Evolutionary conservation across 1,284 basidiomycete species (phyloP).

Genomic region (Cutaneotrichosporon cutaneum): DNA sequence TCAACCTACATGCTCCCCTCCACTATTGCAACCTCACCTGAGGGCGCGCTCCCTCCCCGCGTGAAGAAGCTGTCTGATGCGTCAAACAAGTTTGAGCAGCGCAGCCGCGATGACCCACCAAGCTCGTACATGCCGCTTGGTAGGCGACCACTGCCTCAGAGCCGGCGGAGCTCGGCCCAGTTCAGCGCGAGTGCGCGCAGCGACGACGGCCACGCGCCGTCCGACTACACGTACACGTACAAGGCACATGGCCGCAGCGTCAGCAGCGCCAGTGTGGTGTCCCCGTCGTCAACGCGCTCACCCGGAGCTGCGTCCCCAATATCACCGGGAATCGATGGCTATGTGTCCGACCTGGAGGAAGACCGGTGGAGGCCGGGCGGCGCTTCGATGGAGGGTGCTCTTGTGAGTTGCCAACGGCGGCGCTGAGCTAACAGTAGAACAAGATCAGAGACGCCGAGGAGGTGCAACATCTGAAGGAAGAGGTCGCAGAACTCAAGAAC

Average conservation of each 20-base stretch:
- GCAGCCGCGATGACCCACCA: conserved; percentile 3
- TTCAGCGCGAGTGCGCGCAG: conserved; percentile 28
- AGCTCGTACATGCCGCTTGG: conserved; percentile 6
- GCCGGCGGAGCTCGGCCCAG: conserved; percentile 25
- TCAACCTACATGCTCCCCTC: conserved; percentile 7
- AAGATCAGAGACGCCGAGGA: conserved; percentile 9
- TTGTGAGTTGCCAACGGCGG: background rate
- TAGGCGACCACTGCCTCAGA: conserved; percentile 6
- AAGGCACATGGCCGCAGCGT: background rate
- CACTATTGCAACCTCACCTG: conserved; percentile 2
- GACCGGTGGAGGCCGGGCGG: background rate
- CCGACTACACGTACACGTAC: background rate
- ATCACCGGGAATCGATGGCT: background rate
- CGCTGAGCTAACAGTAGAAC: conserved; percentile 17
- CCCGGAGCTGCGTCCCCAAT: background rate
- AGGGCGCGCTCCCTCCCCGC: conserved; percentile 4
- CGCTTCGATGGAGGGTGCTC: background rate
- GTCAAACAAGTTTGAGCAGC: background rate
- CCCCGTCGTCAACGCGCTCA: background rate
- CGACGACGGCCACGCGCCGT: conserved; percentile 8
- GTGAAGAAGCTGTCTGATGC: conserved; percentile 7
- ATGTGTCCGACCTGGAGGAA: background rate
- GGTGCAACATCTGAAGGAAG: conserved; percentile 5
- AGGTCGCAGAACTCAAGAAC: conserved; percentile 5
- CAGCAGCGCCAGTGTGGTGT: background rate